These are phyloP conservation scores for Penicillium sp. DNA, from an alignment of 2,329 filamentous ascomycete species.

Conservation along the genomic window DNA sequence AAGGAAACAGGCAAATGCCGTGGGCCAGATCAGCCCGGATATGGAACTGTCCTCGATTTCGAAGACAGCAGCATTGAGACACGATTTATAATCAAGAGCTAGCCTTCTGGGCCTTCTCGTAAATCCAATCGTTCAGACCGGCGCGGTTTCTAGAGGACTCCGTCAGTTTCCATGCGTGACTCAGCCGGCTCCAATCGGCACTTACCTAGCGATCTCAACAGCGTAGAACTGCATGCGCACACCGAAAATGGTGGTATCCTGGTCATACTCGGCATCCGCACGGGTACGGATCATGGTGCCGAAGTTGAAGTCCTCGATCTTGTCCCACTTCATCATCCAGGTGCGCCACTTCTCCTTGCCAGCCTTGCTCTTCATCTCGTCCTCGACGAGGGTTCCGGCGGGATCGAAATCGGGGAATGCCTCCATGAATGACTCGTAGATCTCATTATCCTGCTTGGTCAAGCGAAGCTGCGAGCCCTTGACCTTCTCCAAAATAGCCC, in stretches of 20 bases:
- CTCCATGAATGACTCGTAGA: slow-evolving; percentile 79
- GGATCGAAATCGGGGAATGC: slow-evolving; percentile 94
- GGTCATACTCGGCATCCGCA: slow-evolving; percentile 77
- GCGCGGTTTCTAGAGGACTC: slow-evolving; percentile 63
- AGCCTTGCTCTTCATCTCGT: slow-evolving; percentile 94
- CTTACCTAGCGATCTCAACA: slow-evolving; percentile 68
- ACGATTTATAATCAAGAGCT: slow-evolving; percentile 21
- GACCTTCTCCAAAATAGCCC: slow-evolving; percentile 88
- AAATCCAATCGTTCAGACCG: slow-evolving; percentile 95
- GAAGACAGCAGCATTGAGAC: slow-evolving; percentile 8
- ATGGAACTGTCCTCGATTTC: slow-evolving; percentile 13
- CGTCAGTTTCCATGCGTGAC: slow-evolving; percentile 12
- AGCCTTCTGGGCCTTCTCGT: slow-evolving; percentile 66
- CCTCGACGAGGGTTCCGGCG: slow-evolving; percentile 75
- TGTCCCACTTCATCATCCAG: slow-evolving; percentile 92
- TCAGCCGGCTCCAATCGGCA: neutral
- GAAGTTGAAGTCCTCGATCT: slow-evolving; percentile 96
- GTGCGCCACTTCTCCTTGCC: slow-evolving; percentile 94
- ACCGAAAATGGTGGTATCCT: slow-evolving; percentile 89
- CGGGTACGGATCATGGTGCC: slow-evolving; percentile 84
- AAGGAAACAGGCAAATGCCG: slow-evolving; percentile 13
- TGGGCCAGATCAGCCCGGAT: slow-evolving; percentile 18
- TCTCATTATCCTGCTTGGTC: slow-evolving; percentile 93
- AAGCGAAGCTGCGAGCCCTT: slow-evolving; percentile 84
- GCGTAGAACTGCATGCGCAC: slow-evolving; percentile 83